Conservation (phyloP, 352 stramenopile species). For the Phytophthora kernoviae region DNA sequence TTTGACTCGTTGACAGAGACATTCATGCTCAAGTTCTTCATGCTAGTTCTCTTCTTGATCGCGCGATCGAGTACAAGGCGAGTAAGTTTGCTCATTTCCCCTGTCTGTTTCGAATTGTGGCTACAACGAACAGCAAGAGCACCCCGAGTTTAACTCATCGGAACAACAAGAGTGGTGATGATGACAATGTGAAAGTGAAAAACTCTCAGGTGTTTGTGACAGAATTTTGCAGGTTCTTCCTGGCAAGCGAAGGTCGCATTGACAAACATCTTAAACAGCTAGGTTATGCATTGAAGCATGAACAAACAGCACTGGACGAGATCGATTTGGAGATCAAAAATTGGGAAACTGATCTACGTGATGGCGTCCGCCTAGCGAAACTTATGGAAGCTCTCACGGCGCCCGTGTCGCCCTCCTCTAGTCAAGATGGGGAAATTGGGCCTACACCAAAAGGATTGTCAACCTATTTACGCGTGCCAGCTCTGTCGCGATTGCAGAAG, state of each 20-base stretch:
- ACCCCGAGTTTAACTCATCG: neutral
- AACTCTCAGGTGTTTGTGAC: constrained; percentile 92
- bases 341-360: constrained; percentile 94
- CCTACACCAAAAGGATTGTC: constrained; percentile 51
- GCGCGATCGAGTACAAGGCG: constrained; percentile 69
- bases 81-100: constrained; percentile 85
- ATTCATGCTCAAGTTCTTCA: constrained; percentile 92
- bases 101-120: constrained; percentile 88
- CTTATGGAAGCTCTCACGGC: constrained; percentile 91
- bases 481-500: constrained; percentile 95
- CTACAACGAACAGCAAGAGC: constrained; percentile 8
- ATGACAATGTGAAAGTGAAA: constrained; percentile 75
- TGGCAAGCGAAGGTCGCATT: constrained; percentile 94
- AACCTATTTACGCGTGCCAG: constrained; percentile 90
- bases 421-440: constrained; percentile 3
- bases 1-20: constrained; percentile 86
- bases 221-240: constrained; percentile 92
- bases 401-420: constrained; percentile 7
- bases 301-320: constrained; percentile 95
- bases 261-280: constrained; percentile 92
- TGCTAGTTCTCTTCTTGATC: constrained; percentile 93
- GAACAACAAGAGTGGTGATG: constrained; percentile 4
- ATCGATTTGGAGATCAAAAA: constrained; percentile 93
- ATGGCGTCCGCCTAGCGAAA: constrained; percentile 94
- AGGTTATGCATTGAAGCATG: constrained; percentile 88